Base-by-base conservation (phyloP, 2,329 filamentous ascomycete genomes). In the Stachybotrys chartarum region DNA sequence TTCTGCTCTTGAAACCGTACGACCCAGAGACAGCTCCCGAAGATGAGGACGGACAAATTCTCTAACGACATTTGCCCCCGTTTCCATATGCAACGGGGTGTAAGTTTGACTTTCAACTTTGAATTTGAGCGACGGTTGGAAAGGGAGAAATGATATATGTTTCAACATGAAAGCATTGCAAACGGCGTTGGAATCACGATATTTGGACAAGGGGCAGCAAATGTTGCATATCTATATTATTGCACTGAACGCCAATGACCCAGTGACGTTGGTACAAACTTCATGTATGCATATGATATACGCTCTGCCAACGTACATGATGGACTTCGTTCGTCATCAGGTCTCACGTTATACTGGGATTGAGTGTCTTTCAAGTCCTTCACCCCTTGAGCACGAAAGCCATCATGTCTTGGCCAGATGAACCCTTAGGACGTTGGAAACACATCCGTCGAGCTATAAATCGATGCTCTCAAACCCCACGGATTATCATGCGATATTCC, bases 1-100 rank as follows among this genome's bases (percentile, higher is more conserved):
- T 97, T 7, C 72, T 99, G 44, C 87, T 92, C 59, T 74, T 97
- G 53, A 92, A 88, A 67, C 64, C 74, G 3, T 60, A 75, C 44
- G 75, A 79, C 51, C 64, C 70, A 3, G 75, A 78, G 52, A 66
- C 66, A 7, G 66, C 66, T 4, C 61, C 68, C 7, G 70, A 72
- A 35, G 70, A 68, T 3, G 66, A 71, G 24, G 69, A 71, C 30
- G 70, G 64, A 2, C 66, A 70, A n/a, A 51, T 61, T 18, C 16
- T 58, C 14, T 59, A 42, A 14, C 35, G 35, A 10, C 35, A 3
- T 3, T 42, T 14, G 35, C 8, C 35, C 35, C 8, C 14, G 3
- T 2, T 42, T 10, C 5, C 14, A 42, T 14, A 42, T 42, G 35
- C 5, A 42, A 42, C 35, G 35, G 35, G 14, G 35, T 14, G 3